Evolutionary conservation across 176 grass and related monocot genomes (phyloP).

Genomic region (Lolium multiflorum): DNA sequence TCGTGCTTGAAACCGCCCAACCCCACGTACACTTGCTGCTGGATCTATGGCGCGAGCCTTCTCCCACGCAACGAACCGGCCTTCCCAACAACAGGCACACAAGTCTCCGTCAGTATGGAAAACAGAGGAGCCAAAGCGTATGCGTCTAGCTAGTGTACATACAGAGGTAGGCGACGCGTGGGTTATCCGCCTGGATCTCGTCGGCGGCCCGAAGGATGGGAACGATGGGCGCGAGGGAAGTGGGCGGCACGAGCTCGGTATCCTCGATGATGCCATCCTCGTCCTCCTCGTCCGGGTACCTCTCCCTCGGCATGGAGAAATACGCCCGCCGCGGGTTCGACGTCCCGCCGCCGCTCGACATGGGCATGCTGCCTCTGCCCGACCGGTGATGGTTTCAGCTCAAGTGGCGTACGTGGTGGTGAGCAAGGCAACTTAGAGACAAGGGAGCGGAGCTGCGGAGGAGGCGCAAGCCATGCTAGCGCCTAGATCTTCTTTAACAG

Average conservation of each 20-base stretch:
- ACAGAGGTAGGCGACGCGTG: conserved; percentile 81
- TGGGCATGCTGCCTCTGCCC: not conserved
- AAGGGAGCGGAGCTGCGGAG: too few relatives aligned
- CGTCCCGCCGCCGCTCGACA: not conserved
- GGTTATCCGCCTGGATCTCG: conserved; percentile 69
- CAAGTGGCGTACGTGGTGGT: too few relatives aligned
- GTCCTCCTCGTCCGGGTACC: not conserved
- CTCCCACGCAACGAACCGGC: conserved; percentile 81
- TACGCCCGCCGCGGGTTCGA: too few relatives aligned
- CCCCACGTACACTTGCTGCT: conserved; percentile 57
- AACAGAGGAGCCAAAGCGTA: not conserved
- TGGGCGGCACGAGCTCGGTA: conserved; percentile 68
- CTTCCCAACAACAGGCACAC: conserved; percentile 39
- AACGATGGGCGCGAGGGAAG: conserved; percentile 64
- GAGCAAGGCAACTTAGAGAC: too few relatives aligned
- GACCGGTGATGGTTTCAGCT: too few relatives aligned
- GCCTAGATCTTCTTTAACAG: too few relatives aligned
- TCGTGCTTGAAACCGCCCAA: conserved; percentile 82
- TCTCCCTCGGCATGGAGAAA: too few relatives aligned
- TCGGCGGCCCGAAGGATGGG: conserved; percentile 78
- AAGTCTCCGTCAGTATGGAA: not conserved
- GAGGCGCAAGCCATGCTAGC: too few relatives aligned
- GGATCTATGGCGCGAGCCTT: conserved; percentile 72
- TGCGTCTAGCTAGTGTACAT: not conserved
- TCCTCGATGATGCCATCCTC: conserved; percentile 20